Base-by-base conservation (phyloP, 2,329 filamentous ascomycete genomes). In the Monosporascus sp. region DNA sequence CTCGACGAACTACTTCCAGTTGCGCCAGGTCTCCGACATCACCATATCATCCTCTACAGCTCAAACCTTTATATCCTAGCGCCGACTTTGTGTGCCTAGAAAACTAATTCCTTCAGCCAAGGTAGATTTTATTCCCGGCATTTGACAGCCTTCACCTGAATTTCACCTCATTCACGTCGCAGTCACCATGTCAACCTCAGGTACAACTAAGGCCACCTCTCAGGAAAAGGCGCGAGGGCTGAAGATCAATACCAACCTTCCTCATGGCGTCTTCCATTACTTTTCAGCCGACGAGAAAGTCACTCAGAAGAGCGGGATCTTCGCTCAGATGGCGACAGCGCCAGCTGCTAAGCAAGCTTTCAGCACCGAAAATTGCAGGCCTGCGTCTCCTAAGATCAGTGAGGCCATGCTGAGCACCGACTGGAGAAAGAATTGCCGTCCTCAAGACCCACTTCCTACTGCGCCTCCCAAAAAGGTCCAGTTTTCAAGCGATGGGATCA, bases 361-460 rank as follows among this genome's bases (percentile, higher is more conserved):
- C 17, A 47, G 48, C 15, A 14, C 4, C 36, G 6, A 37, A 5
- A 37, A 5, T 9, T 37, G 34, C 25, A 51, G 25, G 17, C 2
- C 34, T 4, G 37, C 48, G 6, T 14, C 45, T 2, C 27, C 47
- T 9, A 57, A 53, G 41, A 22, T 37, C 14, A 57, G 47, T 9
- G 49, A 54, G 38, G 58, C 58, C 14, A 44, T 60, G 24, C 18
- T 42, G 39, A 58, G 52, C 45, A 44, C 49, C 11, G 53, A 60
- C 34, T 60, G 58, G 58, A 48, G 58, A 47, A 51, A 37, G 46
- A 57, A 56, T 27, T 63, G 60, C 18, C 57, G 54, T 11, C 20
- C 17, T 9, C 48, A 45, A n/a, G 52, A 18, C 2, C 17, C 47
- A 31, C 57, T 55, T 9, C 47, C 48, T 48, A 59, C 62, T 20